These are phyloP conservation scores for Elasticomyces elasticus DNA, from an alignment of 495 filamentous ascomycete genomes.

Conservation along the genomic window DNA sequence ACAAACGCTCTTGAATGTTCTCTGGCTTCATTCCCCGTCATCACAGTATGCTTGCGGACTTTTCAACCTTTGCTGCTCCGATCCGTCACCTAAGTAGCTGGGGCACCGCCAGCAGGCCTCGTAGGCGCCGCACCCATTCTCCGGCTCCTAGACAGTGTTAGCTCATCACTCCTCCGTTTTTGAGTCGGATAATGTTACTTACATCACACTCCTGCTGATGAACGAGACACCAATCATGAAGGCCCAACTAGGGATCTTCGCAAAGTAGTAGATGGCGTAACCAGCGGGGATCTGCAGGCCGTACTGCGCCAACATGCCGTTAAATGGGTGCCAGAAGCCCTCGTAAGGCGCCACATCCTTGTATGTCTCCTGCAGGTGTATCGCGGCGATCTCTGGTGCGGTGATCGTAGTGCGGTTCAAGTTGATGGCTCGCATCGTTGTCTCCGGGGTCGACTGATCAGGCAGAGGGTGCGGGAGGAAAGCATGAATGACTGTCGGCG, in stretches of 20 bases:
- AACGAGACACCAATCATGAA: conserved; percentile 77
- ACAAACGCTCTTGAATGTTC: too few species aligned
- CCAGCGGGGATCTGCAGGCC: conserved; percentile 56
- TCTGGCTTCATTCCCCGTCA: too few species aligned
- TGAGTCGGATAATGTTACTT: conserved; percentile 35
- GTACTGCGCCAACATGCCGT: conserved; percentile 58
- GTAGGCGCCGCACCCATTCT: not conserved
- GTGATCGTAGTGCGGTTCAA: conserved; percentile 32
- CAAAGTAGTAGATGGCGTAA: conserved; percentile 53
- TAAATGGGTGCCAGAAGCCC: conserved; percentile 70
- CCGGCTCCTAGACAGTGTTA: not conserved
- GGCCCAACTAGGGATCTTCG: conserved; percentile 54
- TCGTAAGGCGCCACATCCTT: conserved; percentile 51
- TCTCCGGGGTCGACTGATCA: conserved; percentile 32
- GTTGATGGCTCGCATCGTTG: conserved; percentile 28
- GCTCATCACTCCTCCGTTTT: not conserved
- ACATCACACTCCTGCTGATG: conserved; percentile 78
- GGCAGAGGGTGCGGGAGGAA: conserved; percentile 52
- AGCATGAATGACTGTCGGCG: conserved; percentile 64
- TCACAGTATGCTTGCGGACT: too few species aligned
- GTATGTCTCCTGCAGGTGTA: conserved; percentile 54
- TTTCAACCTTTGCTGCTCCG: too few species aligned
- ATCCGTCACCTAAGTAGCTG: not conserved
- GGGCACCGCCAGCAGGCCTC: not conserved
- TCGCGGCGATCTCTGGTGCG: conserved; percentile 28